Conservation (phyloP, 371 early-diverging fungal species). For the Mortierella sp. region DNA sequence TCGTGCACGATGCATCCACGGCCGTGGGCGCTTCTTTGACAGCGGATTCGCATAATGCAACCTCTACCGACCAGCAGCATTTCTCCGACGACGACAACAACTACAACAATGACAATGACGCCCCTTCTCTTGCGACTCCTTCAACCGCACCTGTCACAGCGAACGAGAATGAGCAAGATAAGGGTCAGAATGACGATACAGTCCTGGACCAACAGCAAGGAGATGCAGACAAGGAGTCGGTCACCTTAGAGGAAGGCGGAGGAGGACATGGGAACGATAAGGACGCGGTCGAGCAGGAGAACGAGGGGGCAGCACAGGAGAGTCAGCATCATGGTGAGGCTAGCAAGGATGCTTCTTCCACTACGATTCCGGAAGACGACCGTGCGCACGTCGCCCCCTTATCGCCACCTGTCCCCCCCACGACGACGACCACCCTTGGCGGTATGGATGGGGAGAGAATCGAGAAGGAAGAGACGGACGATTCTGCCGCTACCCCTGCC, state of each 20-base stretch:
- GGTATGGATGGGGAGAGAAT: slow-evolving; percentile 12
- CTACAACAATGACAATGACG: slow-evolving; percentile 21
- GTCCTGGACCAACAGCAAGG: background rate
- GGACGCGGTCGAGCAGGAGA: background rate
- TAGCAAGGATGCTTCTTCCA: background rate
- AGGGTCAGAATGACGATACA: slow-evolving; percentile 18
- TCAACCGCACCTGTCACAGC: background rate
- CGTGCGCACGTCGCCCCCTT: slow-evolving; percentile 24
- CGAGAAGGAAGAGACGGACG: slow-evolving; percentile 31
- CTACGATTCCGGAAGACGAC: slow-evolving; percentile 8
- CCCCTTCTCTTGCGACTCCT: background rate
- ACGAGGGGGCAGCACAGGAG: too few species aligned
- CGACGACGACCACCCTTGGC: background rate
- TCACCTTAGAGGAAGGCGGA: background rate
- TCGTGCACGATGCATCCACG: background rate
- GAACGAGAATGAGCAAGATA: slow-evolving; percentile 21
- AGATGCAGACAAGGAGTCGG: background rate
- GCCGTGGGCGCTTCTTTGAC: background rate
- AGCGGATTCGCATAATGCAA: background rate
- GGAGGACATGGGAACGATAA: background rate
- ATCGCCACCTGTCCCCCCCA: background rate
- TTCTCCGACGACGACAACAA: background rate
- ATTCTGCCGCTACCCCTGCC: background rate
- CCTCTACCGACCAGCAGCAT: background rate
- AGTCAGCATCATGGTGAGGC: background rate